Evolutionary conservation across 164 flowering plant genomes (phyloP).

Genomic region (Protea cynaroides): DNA sequence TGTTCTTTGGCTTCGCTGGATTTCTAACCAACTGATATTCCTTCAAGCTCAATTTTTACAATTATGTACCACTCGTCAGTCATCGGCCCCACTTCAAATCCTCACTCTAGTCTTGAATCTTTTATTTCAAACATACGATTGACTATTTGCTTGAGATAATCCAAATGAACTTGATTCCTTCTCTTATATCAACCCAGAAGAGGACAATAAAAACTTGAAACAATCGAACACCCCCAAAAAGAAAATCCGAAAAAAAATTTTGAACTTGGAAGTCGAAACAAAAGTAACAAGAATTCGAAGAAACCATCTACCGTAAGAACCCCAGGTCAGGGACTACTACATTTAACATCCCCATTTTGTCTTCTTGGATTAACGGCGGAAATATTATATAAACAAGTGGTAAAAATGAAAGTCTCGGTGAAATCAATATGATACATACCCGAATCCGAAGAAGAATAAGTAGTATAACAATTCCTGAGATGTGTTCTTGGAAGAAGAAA

Average conservation of each 20-base stretch:
- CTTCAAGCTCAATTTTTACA: too few relatives aligned
- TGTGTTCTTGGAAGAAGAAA: conserved; percentile 32
- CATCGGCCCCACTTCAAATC: background rate
- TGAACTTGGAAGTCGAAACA: background rate
- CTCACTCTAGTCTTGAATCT: background rate
- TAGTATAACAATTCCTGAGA: too few relatives aligned
- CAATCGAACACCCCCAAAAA: background rate
- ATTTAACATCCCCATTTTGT: conserved; percentile 3
- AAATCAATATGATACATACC: conserved; percentile 21
- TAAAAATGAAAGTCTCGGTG: background rate
- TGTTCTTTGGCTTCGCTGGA: too few relatives aligned
- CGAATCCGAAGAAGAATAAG: conserved; percentile 24
- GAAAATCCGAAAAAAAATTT: conserved; percentile 1
- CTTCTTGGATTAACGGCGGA: background rate
- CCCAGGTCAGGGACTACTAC: background rate
- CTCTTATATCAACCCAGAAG: background rate
- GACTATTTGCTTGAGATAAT: background rate
- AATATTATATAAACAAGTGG: background rate
- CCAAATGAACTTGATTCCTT: background rate
- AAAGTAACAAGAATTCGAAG: background rate
- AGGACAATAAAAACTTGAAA: background rate
- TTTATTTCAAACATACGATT: background rate
- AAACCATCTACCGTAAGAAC: conserved; percentile 4
- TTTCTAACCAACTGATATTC: too few relatives aligned
- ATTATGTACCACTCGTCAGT: too few relatives aligned